Evolutionary conservation across 148 eudicot genomes (phyloP), one percentile per base, ranked within the genome.

Genomic region (Spergularia marina): DNA sequence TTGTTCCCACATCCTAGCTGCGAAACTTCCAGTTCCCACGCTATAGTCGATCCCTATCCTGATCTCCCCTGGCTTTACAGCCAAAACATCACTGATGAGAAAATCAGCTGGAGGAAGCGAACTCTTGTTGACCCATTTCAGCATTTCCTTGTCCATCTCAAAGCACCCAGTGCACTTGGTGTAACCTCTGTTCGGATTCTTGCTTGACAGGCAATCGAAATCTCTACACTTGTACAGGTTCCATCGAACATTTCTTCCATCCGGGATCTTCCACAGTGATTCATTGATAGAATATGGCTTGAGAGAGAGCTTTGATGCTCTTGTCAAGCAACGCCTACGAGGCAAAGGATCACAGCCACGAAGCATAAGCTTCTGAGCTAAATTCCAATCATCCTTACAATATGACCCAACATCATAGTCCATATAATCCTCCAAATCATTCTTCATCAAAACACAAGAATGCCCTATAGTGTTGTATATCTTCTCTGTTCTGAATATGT

Each of bases 261-360:
- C 93, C 0, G 99, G 99, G 14, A 88, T 41, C 76, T 80, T 87
- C 97, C 99, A 92, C 16, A 96, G 89, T 47, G 99, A 96, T 85
- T 88, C 94, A 30, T 91, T 92, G 7, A 91, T 96, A 10, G 97
- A 79, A 72, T 88, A 91, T 18, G 99, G 99, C 83, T 85, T 91
- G 55, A 73, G 83, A 79, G 79, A 92, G 39, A 87, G 83, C 84
- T 91, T 92, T 5, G 99, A 92, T 18, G 97, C 98, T 79, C 99
- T 74, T 23, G 98, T 83, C 79, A 96, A 84, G 84, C 99, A 96
- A 53, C 99, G 83, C 68, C 99, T 88, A 58, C 99, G 76, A 5
- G 99, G 99, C 76, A 96, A 76, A 1, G 99, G 99, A 86, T 96
- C 99, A 61, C 99, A 96, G 1, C 98, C 99, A 40, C 78, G 84